A percentile compares a stretch with the other conserved stretches of the same genome.
Evolutionary conservation across 2,329 filamentous ascomycete genomes (phyloP).

Genomic region (Dothiorella sarmentorum): DNA sequence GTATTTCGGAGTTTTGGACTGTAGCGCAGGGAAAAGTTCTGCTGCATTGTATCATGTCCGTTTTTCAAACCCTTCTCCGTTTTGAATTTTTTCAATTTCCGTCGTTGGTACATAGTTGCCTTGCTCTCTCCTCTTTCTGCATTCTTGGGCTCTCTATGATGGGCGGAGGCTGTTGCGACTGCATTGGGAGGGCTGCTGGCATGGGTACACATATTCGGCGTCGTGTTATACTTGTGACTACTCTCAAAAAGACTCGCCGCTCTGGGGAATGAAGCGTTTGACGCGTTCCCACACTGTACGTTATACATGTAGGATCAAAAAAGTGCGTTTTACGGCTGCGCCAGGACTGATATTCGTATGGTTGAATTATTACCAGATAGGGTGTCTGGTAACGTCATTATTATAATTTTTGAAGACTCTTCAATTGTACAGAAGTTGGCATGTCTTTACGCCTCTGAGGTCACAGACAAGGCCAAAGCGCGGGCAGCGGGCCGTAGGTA

Average conservation of each 20-base stretch:
- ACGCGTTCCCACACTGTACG: background rate
- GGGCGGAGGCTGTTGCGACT: background rate
- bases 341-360: too few relatives aligned
- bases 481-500: background rate
- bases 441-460: background rate
- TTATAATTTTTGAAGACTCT: too few relatives aligned
- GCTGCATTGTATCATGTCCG: background rate
- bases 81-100: background rate
- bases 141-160: background rate
- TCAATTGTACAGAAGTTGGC: too few relatives aligned
- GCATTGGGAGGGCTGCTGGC: slow-evolving; percentile 17
- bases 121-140: slow-evolving; percentile 6
- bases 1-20: background rate
- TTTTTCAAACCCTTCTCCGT: background rate
- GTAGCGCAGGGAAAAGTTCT: slow-evolving; percentile 4
- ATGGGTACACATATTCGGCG: slow-evolving; percentile 15
- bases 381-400: too few relatives aligned
- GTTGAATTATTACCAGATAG: too few relatives aligned
- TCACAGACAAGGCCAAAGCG: background rate
- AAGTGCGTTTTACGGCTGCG: background rate
- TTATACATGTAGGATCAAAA: slow-evolving; percentile 11
- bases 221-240: background rate
- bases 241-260: slow-evolving; percentile 16
- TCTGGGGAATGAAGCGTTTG: background rate
- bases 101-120: slow-evolving; percentile 7